Evolutionary conservation across 306 rosid genomes (phyloP).

Genomic region (Purshia tridentata): DNA sequence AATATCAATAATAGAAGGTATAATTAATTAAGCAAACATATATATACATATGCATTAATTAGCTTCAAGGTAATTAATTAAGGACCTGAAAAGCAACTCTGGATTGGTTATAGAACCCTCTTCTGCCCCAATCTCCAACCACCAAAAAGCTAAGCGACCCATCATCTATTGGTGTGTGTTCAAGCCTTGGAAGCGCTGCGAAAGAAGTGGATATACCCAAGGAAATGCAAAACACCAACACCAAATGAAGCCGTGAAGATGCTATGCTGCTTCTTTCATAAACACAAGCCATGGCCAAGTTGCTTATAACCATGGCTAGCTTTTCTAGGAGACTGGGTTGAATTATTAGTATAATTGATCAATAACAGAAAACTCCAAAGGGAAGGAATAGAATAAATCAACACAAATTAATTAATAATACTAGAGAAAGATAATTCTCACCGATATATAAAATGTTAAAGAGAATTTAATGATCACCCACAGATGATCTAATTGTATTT

Average conservation of each 20-base stretch:
- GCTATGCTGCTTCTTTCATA: background rate
- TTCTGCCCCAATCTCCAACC: slow-evolving; percentile 79
- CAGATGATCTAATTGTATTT: background rate
- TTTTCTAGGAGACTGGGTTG: slow-evolving; percentile 10
- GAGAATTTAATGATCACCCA: background rate
- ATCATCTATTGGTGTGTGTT: slow-evolving; percentile 36
- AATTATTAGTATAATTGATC: background rate
- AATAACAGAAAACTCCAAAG: background rate
- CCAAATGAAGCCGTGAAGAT: slow-evolving; percentile 4
- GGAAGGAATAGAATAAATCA: background rate
- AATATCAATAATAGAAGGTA: background rate
- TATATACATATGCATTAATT: too few relatives aligned
- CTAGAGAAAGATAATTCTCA: background rate
- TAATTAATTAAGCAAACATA: too few relatives aligned
- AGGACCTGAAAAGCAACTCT: slow-evolving; percentile 54
- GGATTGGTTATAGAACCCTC: slow-evolving; percentile 59
- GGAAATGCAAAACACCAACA: slow-evolving; percentile 13
- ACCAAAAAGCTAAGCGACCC: slow-evolving; percentile 57
- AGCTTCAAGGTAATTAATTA: background rate
- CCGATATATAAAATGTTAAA: background rate
- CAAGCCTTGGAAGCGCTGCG: slow-evolving; percentile 28
- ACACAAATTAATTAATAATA: background rate
- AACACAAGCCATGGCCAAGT: slow-evolving; percentile 21
- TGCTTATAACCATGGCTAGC: slow-evolving; percentile 20
- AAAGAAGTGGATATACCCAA: background rate